Base-by-base conservation (phyloP, 164 flowering plant genomes). In the Aristolochia fimbriata region DNA sequence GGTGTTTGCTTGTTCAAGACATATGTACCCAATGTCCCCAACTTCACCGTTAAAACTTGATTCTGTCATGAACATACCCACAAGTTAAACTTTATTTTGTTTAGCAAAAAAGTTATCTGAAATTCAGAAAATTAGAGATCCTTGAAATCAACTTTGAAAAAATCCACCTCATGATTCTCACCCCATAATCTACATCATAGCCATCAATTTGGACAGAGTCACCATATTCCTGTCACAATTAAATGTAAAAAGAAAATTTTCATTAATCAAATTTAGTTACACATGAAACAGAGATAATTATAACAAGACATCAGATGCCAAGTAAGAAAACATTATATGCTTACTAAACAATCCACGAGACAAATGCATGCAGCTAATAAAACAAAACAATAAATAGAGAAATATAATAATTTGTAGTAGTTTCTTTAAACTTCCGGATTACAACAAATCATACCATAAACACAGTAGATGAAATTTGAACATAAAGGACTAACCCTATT, bases 1-100 rank as follows among this genome's bases (percentile, higher is more conserved):
- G 98, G 97, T 7, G 97, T 82, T 68, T 93, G 98, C 70, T 93
- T 93, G 77, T 93, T 93, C 71, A 92, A 61, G 50, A 90, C 96
- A 72, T 86, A 90, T 2, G 96, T 93, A 52, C 97, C 98, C 71
- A 81, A 67, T 60, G 57, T 61, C 51, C 98, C 98, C 21, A 93
- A 85, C 70, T 83, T 89, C 63, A 92, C 43, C 15, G 98, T 92
- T 57, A 92, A 71, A 33, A 93, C 98, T 68, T 90, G 84, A 71
- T 90, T 27, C 30, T 27, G 30, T 27, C 57, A 73, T 71, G 67
- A 4, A 51, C 7, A 13, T 11, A 20, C 13, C 13, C 31, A n/a
- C 51, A 47, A 6, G 15, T 24, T 56, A 27, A 50, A 16, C 51
- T 61, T 22, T 19, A 12, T 51, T 6, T 6, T 51, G 23, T 7